Conservation (phyloP, 1,139 yeast species). For the Protomyces macrosporus region DNA sequence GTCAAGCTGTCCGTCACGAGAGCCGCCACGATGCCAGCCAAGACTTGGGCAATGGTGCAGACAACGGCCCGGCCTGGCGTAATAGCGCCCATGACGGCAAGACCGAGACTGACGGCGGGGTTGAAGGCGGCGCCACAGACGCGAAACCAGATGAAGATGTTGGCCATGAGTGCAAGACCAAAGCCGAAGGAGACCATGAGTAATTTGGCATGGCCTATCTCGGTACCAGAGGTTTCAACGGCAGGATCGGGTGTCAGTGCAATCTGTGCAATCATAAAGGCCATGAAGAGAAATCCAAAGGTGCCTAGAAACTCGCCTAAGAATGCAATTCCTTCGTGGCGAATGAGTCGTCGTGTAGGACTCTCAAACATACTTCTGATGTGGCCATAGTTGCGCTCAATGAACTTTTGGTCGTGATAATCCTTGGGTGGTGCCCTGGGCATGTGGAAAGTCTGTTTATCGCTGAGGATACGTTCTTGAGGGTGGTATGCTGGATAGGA, state of each 20-base stretch:
- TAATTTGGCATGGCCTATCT: constrained; percentile 41
- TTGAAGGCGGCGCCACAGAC: constrained; percentile 67
- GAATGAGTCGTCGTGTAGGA: constrained; percentile 4
- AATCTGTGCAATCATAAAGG: constrained; percentile 61
- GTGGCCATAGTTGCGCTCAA: constrained; percentile 20
- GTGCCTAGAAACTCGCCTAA: constrained; percentile 80
- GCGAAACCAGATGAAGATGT: constrained; percentile 68
- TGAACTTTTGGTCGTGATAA: constrained; percentile 22
- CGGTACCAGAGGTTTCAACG: background rate
- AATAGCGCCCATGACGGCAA: constrained; percentile 65
- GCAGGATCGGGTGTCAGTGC: constrained; percentile 6
- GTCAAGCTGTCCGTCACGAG: constrained; percentile 47
- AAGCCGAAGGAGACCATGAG: constrained; percentile 77
- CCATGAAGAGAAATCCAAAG: constrained; percentile 74
- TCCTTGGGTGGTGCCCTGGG: background rate
- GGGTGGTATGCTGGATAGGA: background rate
- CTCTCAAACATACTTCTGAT: constrained; percentile 20
- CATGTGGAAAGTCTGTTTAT: background rate
- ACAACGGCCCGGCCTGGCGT: constrained; percentile 66
- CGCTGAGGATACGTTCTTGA: background rate
- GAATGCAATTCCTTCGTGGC: constrained; percentile 43
- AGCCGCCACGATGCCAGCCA: constrained; percentile 90
- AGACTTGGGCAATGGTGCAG: constrained; percentile 61
- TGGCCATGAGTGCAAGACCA: constrained; percentile 78
- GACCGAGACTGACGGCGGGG: constrained; percentile 38